Percentiles rank a stretch among this genome's conserved stretches.
phyloP scores from a whole-genome alignment of 768 basidiomycete species.

The Termitomyces sp. region DNA sequence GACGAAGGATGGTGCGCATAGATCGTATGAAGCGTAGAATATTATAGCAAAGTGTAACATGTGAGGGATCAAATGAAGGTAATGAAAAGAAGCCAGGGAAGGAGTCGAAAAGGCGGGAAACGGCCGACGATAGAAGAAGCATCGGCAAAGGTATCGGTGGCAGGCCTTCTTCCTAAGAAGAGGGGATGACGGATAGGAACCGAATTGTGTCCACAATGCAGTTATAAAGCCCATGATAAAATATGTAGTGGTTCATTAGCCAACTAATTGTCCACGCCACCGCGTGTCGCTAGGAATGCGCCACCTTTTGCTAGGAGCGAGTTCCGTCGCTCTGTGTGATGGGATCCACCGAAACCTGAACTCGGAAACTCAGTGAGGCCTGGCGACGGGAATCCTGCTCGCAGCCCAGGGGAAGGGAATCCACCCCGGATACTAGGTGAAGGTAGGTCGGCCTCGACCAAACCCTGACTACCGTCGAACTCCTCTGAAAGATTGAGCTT shows the following conservation, averaged over 20 bases:
- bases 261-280: slow-evolving; percentile 1
- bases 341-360: slow-evolving; percentile 5
- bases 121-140: not conserved
- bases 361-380: slow-evolving; percentile 2
- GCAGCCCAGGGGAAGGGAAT: slow-evolving; percentile 6
- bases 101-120: not conserved
- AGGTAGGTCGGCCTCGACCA: slow-evolving; percentile 12
- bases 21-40: not conserved
- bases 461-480: slow-evolving; percentile 17
- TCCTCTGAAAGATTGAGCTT: slow-evolving; percentile 3
- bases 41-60: not conserved
- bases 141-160: not conserved
- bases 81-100: not conserved
- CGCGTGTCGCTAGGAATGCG: slow-evolving; percentile 17
- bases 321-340: slow-evolving; percentile 6
- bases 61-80: not conserved
- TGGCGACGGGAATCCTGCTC: slow-evolving; percentile 8
- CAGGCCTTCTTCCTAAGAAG: slow-evolving; percentile 8
- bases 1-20: not conserved
- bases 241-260: not conserved
- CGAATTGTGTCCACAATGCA: not conserved
- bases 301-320: slow-evolving; percentile 13
- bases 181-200: not conserved
- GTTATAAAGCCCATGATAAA: not conserved
- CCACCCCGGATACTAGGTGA: slow-evolving; percentile 1